A percentile compares a stretch with the other conserved stretches of the same genome.
These are phyloP conservation scores for Candida albicans DNA, from an alignment of 1,139 yeast species.

Conservation along the genomic window DNA sequence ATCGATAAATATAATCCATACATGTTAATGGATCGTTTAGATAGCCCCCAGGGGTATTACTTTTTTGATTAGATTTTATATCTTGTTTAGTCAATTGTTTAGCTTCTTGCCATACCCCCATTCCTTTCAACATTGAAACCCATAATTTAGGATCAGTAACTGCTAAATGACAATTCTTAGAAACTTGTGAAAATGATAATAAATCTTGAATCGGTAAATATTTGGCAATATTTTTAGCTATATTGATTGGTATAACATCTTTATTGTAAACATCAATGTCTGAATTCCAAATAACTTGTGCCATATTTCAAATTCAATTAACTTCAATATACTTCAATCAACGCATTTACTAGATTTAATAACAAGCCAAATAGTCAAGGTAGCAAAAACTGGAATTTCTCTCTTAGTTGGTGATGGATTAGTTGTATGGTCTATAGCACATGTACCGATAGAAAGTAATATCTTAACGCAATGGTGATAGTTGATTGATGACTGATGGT, in stretches of 20 bases:
- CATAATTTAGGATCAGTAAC: conserved; percentile 48
- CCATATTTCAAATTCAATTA: conserved; percentile 25
- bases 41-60: conserved; percentile 7
- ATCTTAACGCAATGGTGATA: too few relatives aligned
- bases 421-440: too few relatives aligned
- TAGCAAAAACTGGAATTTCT: too few relatives aligned
- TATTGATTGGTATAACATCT: conserved; percentile 41
- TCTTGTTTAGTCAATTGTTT: conserved; percentile 11
- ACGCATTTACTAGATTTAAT: too few relatives aligned
- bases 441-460: too few relatives aligned
- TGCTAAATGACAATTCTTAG: conserved; percentile 39
- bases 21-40: conserved; percentile 38
- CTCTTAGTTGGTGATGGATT: too few relatives aligned
- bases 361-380: too few relatives aligned
- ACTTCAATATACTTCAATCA: too few relatives aligned
- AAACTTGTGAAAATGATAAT: conserved; percentile 35
- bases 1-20: conserved; percentile 37
- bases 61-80: conserved; percentile 5
- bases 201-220: conserved; percentile 40
- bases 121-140: conserved; percentile 46
- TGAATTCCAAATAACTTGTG: conserved; percentile 50
- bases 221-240: conserved; percentile 38
- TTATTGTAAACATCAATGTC: conserved; percentile 49
- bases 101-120: conserved; percentile 50
- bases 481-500: too few relatives aligned